phyloP scores from a whole-genome alignment of 495 filamentous ascomycete genomes.

The Penicillium canescens region DNA sequence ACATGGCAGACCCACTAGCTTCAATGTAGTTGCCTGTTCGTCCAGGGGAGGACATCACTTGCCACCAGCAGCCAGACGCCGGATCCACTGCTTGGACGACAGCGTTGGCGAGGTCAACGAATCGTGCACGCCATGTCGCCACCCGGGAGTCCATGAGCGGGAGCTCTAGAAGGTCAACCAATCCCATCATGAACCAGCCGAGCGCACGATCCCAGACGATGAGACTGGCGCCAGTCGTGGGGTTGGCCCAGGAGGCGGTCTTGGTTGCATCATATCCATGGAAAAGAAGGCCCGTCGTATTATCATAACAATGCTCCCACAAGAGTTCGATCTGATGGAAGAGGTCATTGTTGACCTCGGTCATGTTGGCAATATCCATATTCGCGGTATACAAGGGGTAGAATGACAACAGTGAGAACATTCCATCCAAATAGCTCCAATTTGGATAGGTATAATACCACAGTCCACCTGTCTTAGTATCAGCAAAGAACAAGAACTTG shows the following conservation, averaged over 20 bases:
- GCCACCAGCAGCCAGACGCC: conserved; percentile 58
- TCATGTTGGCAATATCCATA: conserved; percentile 37
- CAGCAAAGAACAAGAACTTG: neutral
- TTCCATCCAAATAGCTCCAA: conserved; percentile 60
- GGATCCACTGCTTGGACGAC: conserved; percentile 46
- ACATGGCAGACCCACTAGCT: conserved; percentile 60
- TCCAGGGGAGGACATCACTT: conserved; percentile 52
- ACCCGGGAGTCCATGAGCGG: conserved; percentile 26
- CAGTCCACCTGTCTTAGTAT: conserved; percentile 38
- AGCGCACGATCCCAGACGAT: conserved; percentile 58
- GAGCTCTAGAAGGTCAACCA: conserved; percentile 55
- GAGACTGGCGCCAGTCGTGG: conserved; percentile 53
- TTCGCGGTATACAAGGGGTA: conserved; percentile 44
- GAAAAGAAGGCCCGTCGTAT: conserved; percentile 46
- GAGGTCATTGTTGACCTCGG: conserved; percentile 44
- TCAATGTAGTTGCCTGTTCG: conserved; percentile 60
- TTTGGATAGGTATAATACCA: conserved; percentile 57
- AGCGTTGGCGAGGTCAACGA: conserved; percentile 39
- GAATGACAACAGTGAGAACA: conserved; percentile 55
- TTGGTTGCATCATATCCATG: conserved; percentile 61
- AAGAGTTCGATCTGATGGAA: conserved; percentile 53
- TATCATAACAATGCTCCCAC: conserved; percentile 50
- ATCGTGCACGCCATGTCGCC: conserved; percentile 23
- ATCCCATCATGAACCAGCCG: conserved; percentile 61
- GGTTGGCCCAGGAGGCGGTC: conserved; percentile 56